A percentile compares a stretch with the other conserved stretches of the same genome.
These are phyloP conservation scores for Begonia loranthoides DNA, from an alignment of 306 rosid species.

Conservation along the genomic window DNA sequence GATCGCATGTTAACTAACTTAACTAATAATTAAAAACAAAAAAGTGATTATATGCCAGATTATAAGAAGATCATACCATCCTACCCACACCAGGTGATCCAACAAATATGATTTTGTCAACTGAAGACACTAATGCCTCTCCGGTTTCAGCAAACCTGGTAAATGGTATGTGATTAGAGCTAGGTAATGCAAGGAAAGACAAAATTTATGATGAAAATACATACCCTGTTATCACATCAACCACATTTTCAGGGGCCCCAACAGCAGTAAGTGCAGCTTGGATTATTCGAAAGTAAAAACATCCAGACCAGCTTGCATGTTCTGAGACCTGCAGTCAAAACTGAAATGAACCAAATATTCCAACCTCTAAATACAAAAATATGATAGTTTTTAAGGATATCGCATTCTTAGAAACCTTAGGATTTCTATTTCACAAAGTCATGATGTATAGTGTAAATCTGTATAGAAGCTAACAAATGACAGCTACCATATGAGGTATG, in stretches of 20 bases:
- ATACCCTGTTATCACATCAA: conserved; percentile 89
- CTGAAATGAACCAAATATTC: background rate
- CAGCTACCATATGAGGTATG: too few species aligned
- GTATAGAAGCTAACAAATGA: too few species aligned
- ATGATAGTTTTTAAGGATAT: too few species aligned
- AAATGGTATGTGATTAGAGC: conserved; percentile 13
- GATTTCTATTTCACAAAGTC: too few species aligned
- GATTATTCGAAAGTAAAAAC: conserved; percentile 83
- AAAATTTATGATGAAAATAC: conserved; percentile 12
- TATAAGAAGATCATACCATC: conserved; percentile 55
- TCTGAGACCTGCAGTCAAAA: conserved; percentile 67
- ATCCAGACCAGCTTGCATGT: conserved; percentile 98
- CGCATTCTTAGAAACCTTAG: too few species aligned
- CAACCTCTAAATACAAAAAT: too few species aligned
- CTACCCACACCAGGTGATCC: conserved; percentile 97
- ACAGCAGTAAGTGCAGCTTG: conserved; percentile 98
- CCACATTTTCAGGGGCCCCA: conserved; percentile 97
- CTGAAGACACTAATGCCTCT: conserved; percentile 85
- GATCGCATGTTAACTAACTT: background rate
- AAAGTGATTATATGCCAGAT: conserved; percentile 9
- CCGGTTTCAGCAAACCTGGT: conserved; percentile 93
- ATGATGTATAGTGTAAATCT: too few species aligned
- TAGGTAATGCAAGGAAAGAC: conserved; percentile 2
- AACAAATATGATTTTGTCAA: conserved; percentile 86
- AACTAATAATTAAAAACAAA: conserved; percentile 1